Evolutionary conservation across 2,329 filamentous ascomycete genomes (phyloP).

Genomic region (Fusarium sacchari): DNA sequence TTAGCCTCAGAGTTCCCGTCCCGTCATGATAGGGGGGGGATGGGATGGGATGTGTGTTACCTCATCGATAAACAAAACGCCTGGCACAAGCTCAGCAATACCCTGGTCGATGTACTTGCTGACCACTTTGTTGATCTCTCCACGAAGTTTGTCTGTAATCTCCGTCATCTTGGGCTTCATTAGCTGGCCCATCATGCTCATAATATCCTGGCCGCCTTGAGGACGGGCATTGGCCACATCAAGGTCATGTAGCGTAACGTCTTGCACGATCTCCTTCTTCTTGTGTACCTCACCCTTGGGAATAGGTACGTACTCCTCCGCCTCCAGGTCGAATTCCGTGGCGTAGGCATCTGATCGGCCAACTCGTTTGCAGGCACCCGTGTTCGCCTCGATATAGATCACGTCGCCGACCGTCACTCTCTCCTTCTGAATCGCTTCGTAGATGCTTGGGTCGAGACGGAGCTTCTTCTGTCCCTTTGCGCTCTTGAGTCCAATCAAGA

Average conservation of each 20-base stretch:
- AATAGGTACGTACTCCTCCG: conserved; percentile 98
- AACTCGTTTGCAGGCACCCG: conserved; percentile 95
- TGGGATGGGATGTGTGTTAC: conserved; percentile 60
- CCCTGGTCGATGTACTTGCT: conserved; percentile 99
- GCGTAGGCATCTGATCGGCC: conserved; percentile 96
- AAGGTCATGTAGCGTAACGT: conserved; percentile 95
- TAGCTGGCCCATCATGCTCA: conserved; percentile 99
- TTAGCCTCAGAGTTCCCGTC: conserved; percentile 37
- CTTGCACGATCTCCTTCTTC: conserved; percentile 99
- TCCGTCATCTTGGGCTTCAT: conserved; percentile 99
- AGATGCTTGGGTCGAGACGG: conserved; percentile 95
- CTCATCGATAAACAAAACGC: conserved; percentile 98
- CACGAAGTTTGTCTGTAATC: conserved; percentile 95
- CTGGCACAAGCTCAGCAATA: conserved; percentile 96
- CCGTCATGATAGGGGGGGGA: conserved; percentile 25
- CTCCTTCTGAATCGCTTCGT: conserved; percentile 99
- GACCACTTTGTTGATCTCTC: conserved; percentile 99
- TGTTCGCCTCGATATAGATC: conserved; percentile 99
- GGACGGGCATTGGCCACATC: conserved; percentile 95
- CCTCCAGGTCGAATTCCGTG: conserved; percentile 98
- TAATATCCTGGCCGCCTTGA: conserved; percentile 97
- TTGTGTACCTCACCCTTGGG: conserved; percentile 99
- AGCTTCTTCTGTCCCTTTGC: conserved; percentile 98
- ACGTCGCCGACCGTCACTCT: conserved; percentile 95
- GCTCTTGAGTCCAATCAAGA: conserved; percentile 94